Conservation (phyloP, 805 yeast species). For the Komagataella pastoris region DNA sequence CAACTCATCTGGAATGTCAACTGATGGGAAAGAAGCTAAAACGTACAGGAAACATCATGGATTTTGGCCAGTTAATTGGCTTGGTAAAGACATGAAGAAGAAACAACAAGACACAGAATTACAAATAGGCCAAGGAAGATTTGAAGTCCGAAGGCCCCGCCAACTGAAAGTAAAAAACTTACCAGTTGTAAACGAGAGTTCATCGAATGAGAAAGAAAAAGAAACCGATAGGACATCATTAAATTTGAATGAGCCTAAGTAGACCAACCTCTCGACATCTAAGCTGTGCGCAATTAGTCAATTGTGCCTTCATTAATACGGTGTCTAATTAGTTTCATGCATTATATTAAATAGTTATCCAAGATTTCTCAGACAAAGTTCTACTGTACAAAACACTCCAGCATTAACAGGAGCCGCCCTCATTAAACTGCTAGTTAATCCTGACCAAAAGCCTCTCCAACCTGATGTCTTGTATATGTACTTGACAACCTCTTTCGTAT, state of each 20-base stretch:
- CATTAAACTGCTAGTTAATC: conserved; percentile 81
- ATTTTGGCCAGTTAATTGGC: neutral
- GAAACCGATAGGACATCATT: neutral
- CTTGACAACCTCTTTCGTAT: conserved; percentile 43
- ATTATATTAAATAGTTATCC: conserved; percentile 9
- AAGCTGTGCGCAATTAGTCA: neutral
- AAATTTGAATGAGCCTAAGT: neutral
- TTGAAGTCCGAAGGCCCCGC: neutral
- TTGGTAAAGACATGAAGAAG: neutral
- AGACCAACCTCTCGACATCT: neutral
- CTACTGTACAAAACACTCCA: conserved; percentile 91
- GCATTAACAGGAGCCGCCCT: conserved; percentile 99
- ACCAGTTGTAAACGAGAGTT: neutral
- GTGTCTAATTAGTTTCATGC: neutral
- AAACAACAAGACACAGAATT: neutral
- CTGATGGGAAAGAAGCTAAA: neutral
- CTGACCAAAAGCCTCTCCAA: conserved; percentile 68
- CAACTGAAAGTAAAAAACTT: neutral
- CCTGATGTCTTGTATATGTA: conserved; percentile 47
- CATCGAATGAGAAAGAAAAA: neutral
- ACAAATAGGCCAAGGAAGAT: neutral
- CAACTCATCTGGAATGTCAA: conserved; percentile 5
- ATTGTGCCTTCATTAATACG: neutral
- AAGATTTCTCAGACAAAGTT: conserved; percentile 64
- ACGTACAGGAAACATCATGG: neutral